Evolutionary conservation across 1,139 yeast species (phyloP), one percentile per base, ranked within the genome.

Genomic region (Lodderomyces beijingensis): DNA sequence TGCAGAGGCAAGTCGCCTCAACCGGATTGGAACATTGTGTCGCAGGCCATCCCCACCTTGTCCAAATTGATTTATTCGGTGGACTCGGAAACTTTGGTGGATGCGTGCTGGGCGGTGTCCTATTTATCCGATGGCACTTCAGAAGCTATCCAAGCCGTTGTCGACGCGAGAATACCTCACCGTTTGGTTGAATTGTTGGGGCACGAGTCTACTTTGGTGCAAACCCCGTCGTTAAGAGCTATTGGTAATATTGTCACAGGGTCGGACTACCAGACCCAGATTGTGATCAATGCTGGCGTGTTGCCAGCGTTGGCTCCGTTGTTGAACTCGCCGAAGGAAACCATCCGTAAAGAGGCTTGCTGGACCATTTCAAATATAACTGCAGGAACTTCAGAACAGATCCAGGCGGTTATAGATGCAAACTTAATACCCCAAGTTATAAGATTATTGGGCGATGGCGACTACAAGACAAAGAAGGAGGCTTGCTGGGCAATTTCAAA

Each of bases 401-500:
- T 91, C 51, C 96, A 91, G 65, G 91, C 96, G 4, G 97, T 91
- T 34, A 88, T 91, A 51, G 96, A 89, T 57, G 82, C 91, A 43
- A 91, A 91, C 65, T 73, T 91, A 57, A 80, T 91, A 45, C 98
- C 98, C 28, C 96, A 91, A 43, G 78, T 93, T 44, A 81, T 91
- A 51, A 80, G 88, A 57, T 70, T 91, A 49, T 72, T 91, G 54
- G 64, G 73, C 28, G 72, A 76, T 38, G 96, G 95, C 42, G 98
- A 91, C 54, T 89, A 87, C 69, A 88, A 87, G 67, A 91, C 97
- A 27, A 85, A 87, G 59, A 91, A 91, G 63, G 98, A 91, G 66
- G 98, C 98, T 8, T 89, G 98, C 70, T 91, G 98, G 98, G 98
- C 97, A 23, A 84, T 91, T 48, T 88, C 97, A 22, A 91, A 91